phyloP scores from a whole-genome alignment of 2,329 filamentous ascomycete species.

The Clarireedia paspali region DNA sequence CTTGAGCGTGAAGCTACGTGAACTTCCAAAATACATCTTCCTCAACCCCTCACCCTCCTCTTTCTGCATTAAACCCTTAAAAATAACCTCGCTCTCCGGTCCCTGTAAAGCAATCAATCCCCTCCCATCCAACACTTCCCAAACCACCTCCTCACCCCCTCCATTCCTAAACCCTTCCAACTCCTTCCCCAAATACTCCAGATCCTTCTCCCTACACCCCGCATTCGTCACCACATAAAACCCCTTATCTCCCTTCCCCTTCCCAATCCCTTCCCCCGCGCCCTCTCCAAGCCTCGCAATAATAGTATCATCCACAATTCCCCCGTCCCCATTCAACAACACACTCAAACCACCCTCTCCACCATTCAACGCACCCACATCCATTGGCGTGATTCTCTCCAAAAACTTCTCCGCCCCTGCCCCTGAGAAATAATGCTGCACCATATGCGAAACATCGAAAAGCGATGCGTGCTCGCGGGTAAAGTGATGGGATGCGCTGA shows the following conservation, averaged over 20 bases:
- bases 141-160: constrained; percentile 51
- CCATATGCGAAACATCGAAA: constrained; percentile 97
- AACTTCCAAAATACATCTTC: constrained; percentile 75
- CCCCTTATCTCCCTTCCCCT: constrained; percentile 32
- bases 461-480: constrained; percentile 81
- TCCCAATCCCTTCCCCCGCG: too few species aligned
- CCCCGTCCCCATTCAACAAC: constrained; percentile 72
- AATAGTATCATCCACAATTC: constrained; percentile 91
- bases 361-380: constrained; percentile 52
- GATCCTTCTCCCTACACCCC: constrained; percentile 82
- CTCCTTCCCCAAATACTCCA: constrained; percentile 65
- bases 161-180: constrained; percentile 52
- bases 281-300: constrained; percentile 67
- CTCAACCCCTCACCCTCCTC: constrained; percentile 43
- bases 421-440: constrained; percentile 78
- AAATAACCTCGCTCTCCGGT: constrained; percentile 63
- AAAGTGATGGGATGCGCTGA: constrained; percentile 81
- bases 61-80: constrained; percentile 54
- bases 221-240: constrained; percentile 98
- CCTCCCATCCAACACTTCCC: constrained; percentile 63
- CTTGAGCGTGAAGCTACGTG: constrained; percentile 56
- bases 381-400: constrained; percentile 74
- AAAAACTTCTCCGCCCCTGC: constrained; percentile 75
- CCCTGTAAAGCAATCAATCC: constrained; percentile 88
- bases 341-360: constrained; percentile 78